Evolutionary conservation across 202 grass and related monocot genomes (phyloP).

Genomic region (Saccharum hybrid): DNA sequence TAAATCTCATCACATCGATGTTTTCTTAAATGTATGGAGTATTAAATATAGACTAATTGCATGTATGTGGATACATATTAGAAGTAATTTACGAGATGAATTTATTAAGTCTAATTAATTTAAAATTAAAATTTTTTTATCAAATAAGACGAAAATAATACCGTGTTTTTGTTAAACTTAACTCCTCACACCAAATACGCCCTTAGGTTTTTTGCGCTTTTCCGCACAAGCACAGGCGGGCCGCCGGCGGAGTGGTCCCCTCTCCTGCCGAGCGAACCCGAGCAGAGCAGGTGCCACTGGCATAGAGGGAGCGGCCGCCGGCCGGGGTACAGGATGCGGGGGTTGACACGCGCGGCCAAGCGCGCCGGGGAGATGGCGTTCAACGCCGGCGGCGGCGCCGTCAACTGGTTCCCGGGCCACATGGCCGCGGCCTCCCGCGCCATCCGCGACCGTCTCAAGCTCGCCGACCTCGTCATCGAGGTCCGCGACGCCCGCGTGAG

Average conservation of each 20-base stretch:
- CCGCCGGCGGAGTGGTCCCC: not conserved
- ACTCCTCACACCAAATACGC: no score
- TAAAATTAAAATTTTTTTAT: no score
- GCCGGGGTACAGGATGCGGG: conserved; percentile 42
- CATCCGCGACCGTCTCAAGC: conserved; percentile 88
- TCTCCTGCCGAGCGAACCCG: not conserved
- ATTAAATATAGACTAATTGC: no score
- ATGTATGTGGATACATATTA: no score
- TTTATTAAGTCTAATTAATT: no score
- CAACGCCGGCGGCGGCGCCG: conserved; percentile 62
- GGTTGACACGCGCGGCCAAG: conserved; percentile 54
- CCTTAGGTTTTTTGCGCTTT: not conserved
- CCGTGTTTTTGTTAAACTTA: no score
- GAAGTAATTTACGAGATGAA: no score
- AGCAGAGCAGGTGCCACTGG: conserved; percentile 10
- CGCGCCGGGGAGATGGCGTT: conserved; percentile 84
- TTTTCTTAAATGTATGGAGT: no score
- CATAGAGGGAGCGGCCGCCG: not conserved
- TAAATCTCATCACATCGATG: no score
- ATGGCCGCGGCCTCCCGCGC: conserved; percentile 90
- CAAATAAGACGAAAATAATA: no score
- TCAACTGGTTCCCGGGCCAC: conserved; percentile 98
- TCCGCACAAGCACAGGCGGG: not conserved
- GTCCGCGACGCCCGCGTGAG: conserved; percentile 93
- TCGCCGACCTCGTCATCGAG: conserved; percentile 92